phyloP scores from a whole-genome alignment of 108 stramenopile species.

The Skeletonema marinoi region DNA sequence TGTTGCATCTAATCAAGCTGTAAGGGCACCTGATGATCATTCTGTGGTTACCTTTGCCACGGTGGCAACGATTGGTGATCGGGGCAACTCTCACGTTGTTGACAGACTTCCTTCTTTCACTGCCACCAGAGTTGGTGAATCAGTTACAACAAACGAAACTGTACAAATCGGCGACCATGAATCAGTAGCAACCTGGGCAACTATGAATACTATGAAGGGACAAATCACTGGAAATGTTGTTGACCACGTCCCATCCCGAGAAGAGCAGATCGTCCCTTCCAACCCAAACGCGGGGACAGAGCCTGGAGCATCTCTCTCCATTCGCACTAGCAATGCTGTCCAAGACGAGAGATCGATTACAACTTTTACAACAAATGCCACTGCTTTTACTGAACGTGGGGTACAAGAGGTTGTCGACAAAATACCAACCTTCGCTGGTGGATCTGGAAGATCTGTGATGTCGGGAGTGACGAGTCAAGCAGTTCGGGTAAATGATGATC shows the following conservation, averaged over 20 bases:
- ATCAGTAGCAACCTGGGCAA: slow-evolving; percentile 16
- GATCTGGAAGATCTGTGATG: slow-evolving; percentile 16
- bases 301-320: not conserved
- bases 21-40: slow-evolving; percentile 4
- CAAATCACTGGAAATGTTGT: slow-evolving; percentile 36
- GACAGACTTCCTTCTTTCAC: slow-evolving; percentile 25
- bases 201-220: slow-evolving; percentile 34
- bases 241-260: slow-evolving; percentile 9
- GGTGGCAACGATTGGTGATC: not conserved
- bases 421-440: slow-evolving; percentile 44
- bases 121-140: not conserved
- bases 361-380: slow-evolving; percentile 35
- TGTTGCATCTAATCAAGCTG: not conserved
- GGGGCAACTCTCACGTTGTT: slow-evolving; percentile 6
- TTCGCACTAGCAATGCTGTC: slow-evolving; percentile 29
- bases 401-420: slow-evolving; percentile 43
- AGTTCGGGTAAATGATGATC: slow-evolving; percentile 14
- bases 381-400: slow-evolving; percentile 20
- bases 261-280: not conserved
- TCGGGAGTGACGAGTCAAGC: slow-evolving; percentile 28
- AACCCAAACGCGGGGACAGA: not conserved
- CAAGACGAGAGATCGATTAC: slow-evolving; percentile 34
- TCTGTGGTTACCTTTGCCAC: slow-evolving; percentile 8
- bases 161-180: slow-evolving; percentile 16
- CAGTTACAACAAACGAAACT: slow-evolving; percentile 2